Evolutionary conservation across 129 eudicot genomes (phyloP).

Genomic region (Tanacetum coccineum): DNA sequence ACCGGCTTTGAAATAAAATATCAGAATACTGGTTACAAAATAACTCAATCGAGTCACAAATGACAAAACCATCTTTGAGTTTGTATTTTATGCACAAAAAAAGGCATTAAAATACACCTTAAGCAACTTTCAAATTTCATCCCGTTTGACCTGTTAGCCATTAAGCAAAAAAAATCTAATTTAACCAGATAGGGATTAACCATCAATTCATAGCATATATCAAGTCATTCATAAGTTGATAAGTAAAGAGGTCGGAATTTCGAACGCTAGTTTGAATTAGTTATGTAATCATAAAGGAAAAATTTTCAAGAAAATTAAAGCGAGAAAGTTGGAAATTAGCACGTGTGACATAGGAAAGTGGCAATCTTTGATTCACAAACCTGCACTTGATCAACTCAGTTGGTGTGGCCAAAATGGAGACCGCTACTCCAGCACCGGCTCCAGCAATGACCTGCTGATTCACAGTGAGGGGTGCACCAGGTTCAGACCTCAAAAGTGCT

Average conservation of each 20-base stretch:
- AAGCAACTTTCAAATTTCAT: not conserved
- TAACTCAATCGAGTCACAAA: too few species aligned
- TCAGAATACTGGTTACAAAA: too few species aligned
- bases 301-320: not conserved
- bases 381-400: constrained; percentile 96
- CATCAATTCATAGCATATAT: not conserved
- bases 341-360: not conserved
- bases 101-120: not conserved
- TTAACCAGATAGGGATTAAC: not conserved
- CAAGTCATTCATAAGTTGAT: not conserved
- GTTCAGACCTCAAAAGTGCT: constrained; percentile 66
- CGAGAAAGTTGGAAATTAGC: constrained; percentile 5
- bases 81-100: too few species aligned
- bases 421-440: constrained; percentile 93
- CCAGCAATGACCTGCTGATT: constrained; percentile 82
- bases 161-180: not conserved
- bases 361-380: constrained; percentile 31
- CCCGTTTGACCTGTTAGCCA: not conserved
- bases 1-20: too few species aligned
- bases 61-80: too few species aligned
- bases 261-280: not conserved
- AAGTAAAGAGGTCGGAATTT: not conserved
- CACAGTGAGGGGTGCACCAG: constrained; percentile 68
- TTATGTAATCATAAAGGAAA: not conserved
- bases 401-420: constrained; percentile 80